These are phyloP conservation scores for Trichopus zeylanicus DNA, from an alignment of 116 monocot species.

Conservation along the genomic window DNA sequence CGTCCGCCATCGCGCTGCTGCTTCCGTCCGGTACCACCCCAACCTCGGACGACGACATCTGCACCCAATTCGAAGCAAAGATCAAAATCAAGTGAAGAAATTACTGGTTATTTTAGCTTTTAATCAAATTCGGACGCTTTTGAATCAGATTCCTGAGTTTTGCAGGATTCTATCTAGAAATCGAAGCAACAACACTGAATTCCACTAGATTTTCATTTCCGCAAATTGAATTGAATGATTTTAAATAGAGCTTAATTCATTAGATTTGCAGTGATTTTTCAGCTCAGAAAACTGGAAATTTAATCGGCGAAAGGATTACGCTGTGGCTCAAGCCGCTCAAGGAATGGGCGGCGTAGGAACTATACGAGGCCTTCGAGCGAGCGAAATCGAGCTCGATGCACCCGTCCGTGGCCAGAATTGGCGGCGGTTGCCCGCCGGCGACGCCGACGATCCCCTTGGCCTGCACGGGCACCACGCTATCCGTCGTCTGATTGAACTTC, in stretches of 20 bases:
- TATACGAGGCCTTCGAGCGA: conserved; percentile 16
- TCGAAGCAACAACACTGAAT: no score
- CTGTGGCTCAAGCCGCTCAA: conserved; percentile 30
- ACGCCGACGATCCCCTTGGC: conserved; percentile 2
- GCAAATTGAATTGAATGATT: no score
- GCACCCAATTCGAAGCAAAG: background rate
- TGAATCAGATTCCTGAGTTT: no score
- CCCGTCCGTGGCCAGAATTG: background rate
- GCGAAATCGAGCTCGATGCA: conserved; percentile 22
- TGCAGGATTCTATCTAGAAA: no score
- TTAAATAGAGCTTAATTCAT: no score
- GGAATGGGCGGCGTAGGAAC: conserved; percentile 11
- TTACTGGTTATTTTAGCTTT: no score
- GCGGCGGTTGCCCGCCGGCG: background rate
- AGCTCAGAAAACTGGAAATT: no score
- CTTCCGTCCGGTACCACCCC: conserved; percentile 50
- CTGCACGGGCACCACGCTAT: conserved; percentile 46
- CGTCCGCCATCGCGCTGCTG: conserved; percentile 15
- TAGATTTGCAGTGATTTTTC: no score
- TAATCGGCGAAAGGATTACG: conserved; percentile 8
- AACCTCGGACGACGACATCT: conserved; percentile 54
- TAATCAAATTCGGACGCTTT: no score
- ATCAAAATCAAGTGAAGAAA: background rate
- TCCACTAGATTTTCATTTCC: background rate
- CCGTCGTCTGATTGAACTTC: conserved; percentile 14